Evolutionary conservation across 2,329 filamentous ascomycete genomes (phyloP).

Genomic region (Cordyceps pruinosa): DNA sequence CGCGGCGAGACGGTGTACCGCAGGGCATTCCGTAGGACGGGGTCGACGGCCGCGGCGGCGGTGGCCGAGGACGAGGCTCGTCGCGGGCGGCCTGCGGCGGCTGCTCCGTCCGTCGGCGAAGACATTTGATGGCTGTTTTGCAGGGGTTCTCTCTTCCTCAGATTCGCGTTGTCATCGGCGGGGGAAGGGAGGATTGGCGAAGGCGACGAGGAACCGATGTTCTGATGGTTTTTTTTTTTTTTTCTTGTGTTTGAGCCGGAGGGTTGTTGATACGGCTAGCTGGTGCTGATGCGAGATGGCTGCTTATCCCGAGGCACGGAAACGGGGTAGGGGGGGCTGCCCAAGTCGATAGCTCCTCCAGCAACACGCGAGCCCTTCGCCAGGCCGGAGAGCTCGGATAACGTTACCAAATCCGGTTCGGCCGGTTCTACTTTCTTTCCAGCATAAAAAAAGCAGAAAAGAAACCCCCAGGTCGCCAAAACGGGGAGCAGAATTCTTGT

Average conservation of each 20-base stretch:
- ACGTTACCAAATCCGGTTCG: no score
- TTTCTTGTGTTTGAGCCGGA: no score
- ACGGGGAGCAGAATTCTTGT: not conserved
- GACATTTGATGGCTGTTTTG: not conserved
- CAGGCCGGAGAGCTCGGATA: not conserved
- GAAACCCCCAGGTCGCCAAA: not conserved
- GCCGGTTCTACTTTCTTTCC: not conserved
- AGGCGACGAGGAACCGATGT: no score
- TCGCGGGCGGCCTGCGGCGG: not conserved
- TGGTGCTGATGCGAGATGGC: not conserved
- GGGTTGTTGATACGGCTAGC: no score
- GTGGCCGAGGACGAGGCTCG: slow-evolving; percentile 16
- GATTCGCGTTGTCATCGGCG: not conserved
- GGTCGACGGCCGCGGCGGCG: slow-evolving; percentile 42
- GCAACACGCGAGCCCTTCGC: not conserved
- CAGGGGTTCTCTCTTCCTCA: not conserved
- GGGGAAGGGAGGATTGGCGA: not conserved
- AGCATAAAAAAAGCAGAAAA: not conserved
- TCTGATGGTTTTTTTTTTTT: no score
- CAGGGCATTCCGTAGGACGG: slow-evolving; percentile 75
- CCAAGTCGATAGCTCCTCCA: not conserved
- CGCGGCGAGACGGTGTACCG: slow-evolving; percentile 79
- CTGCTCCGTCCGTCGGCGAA: not conserved
- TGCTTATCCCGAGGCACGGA: slow-evolving; percentile 8
- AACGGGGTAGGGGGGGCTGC: not conserved